Evolutionary conservation across 805 yeast species (phyloP).

Genomic region (Ogataea degrootiae): DNA sequence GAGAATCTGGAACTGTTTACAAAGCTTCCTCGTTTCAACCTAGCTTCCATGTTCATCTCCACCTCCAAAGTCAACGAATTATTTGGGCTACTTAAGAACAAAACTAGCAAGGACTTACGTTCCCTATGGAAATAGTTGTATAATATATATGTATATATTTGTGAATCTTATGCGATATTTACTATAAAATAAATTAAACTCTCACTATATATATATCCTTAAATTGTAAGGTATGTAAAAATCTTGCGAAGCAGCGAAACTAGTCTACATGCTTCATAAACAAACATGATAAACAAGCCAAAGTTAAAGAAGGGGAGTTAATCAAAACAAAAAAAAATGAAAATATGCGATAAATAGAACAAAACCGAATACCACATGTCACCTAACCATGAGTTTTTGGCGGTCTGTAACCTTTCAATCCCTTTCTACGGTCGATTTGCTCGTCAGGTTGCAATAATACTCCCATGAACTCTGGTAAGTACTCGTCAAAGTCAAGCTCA

Average conservation of each 20-base stretch:
- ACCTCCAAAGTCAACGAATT: constrained; percentile 12
- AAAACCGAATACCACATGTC: neutral
- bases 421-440: constrained; percentile 28
- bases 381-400: constrained; percentile 17
- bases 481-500: constrained; percentile 35
- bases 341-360: neutral
- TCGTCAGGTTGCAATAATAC: constrained; percentile 42
- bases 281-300: no score
- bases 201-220: no score
- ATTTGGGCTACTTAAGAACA: constrained; percentile 2
- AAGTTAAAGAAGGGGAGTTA: no score
- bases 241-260: no score
- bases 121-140: constrained; percentile 9
- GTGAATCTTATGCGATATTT: no score
- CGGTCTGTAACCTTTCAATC: constrained; percentile 30
- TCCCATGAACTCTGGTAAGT: constrained; percentile 35
- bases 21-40: constrained; percentile 31
- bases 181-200: no score
- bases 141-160: no score
- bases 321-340: neutral
- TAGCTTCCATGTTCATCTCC: constrained; percentile 34
- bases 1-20: constrained; percentile 26
- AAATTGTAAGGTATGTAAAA: no score
- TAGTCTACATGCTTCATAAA: no score
- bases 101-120: constrained; percentile 7